These are phyloP conservation scores for Podospora anserina DNA, from an alignment of 495 filamentous ascomycete genomes.

Conservation along the genomic window DNA sequence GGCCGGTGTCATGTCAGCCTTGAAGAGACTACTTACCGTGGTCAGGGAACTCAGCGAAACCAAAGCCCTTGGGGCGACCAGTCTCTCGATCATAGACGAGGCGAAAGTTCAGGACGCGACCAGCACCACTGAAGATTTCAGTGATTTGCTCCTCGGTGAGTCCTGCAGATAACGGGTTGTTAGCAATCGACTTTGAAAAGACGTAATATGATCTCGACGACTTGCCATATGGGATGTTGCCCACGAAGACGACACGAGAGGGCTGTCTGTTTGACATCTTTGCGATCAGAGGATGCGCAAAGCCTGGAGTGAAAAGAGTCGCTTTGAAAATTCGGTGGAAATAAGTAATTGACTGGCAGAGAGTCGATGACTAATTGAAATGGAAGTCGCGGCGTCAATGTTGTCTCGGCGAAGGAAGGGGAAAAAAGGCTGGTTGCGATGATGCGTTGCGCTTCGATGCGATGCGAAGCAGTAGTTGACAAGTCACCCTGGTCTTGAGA, in stretches of 20 bases:
- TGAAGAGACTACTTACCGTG: conserved; percentile 40
- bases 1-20: too few species aligned
- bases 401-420: not conserved
- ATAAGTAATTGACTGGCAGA: not conserved
- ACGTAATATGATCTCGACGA: not conserved
- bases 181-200: not conserved
- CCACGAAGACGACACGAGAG: conserved; percentile 70
- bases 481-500: not conserved
- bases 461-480: not conserved
- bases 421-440: not conserved
- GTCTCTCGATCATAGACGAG: conserved; percentile 95
- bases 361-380: not conserved
- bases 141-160: conserved; percentile 92
- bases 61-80: conserved; percentile 91
- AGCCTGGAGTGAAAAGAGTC: not conserved
- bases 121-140: conserved; percentile 82
- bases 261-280: conserved; percentile 53
- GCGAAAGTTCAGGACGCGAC: conserved; percentile 87
- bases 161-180: conserved; percentile 46
- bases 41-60: conserved; percentile 91
- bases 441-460: not conserved
- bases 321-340: not conserved
- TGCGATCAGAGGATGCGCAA: not conserved
- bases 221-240: conserved; percentile 74
- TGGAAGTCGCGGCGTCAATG: not conserved